Evolutionary conservation across 768 basidiomycete genomes (phyloP).

Genomic region (Polyporus arcularius): DNA sequence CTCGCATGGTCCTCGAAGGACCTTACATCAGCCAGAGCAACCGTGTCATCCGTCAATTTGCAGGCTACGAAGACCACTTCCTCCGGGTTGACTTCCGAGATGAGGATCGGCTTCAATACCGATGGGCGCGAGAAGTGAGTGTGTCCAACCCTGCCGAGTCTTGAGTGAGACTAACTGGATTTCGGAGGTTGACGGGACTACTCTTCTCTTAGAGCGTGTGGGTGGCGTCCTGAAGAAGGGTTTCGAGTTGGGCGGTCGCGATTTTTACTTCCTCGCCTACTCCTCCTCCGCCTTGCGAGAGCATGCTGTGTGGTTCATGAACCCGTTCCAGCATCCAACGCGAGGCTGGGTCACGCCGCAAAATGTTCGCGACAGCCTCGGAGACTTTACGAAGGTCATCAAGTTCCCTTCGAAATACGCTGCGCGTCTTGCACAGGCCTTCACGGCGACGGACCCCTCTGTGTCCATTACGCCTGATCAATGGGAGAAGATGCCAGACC

Average conservation of each 20-base stretch:
- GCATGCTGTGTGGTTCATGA: slow-evolving; percentile 84
- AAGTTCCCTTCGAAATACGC: slow-evolving; percentile 74
- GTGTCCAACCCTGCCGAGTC: too few species aligned
- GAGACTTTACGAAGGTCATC: slow-evolving; percentile 57
- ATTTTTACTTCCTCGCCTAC: slow-evolving; percentile 82
- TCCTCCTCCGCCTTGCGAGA: slow-evolving; percentile 76
- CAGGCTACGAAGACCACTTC: slow-evolving; percentile 64
- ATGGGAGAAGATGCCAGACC: slow-evolving; percentile 66
- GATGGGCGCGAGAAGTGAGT: slow-evolving; percentile 63
- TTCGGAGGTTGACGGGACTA: slow-evolving; percentile 28
- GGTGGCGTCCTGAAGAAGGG: slow-evolving; percentile 46
- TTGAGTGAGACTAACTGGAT: background rate
- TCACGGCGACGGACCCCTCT: slow-evolving; percentile 79
- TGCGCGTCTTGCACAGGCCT: slow-evolving; percentile 81
- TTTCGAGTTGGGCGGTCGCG: slow-evolving; percentile 67
- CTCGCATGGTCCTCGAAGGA: slow-evolving; percentile 64
- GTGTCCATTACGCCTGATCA: slow-evolving; percentile 54
- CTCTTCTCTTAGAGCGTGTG: slow-evolving; percentile 27
- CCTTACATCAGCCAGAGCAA: slow-evolving; percentile 79
- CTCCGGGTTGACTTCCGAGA: slow-evolving; percentile 84
- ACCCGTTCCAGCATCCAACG: slow-evolving; percentile 53
- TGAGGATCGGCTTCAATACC: slow-evolving; percentile 74
- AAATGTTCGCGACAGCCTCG: slow-evolving; percentile 61
- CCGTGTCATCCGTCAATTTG: slow-evolving; percentile 71
- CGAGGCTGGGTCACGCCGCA: slow-evolving; percentile 53